phyloP scores from a whole-genome alignment of 2,329 filamentous ascomycete genomes.

The Hypoxylon sp. region DNA sequence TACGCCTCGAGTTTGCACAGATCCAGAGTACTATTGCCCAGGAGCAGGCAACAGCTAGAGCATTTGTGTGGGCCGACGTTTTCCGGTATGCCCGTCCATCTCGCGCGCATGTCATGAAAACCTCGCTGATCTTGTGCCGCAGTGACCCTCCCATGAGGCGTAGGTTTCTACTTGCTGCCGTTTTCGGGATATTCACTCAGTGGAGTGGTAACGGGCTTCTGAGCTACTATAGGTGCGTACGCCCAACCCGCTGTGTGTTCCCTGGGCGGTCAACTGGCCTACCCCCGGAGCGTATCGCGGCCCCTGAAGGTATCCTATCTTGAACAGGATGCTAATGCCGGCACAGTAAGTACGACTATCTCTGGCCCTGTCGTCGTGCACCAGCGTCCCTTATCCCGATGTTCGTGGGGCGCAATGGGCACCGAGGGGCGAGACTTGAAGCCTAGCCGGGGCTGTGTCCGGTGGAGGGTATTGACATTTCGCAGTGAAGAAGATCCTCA shows the following conservation, averaged over 20 bases:
- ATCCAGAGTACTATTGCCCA: conserved; percentile 60
- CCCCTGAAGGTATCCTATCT: background rate
- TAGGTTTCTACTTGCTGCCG: conserved; percentile 46
- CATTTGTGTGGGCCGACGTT: conserved; percentile 55
- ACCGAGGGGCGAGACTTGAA: background rate
- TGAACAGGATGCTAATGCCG: conserved; percentile 1
- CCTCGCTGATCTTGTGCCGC: conserved; percentile 38
- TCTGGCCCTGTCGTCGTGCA: background rate
- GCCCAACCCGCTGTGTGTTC: too few relatives aligned
- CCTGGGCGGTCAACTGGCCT: too few relatives aligned
- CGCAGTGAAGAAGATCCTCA: conserved; percentile 50
- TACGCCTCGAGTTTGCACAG: conserved; percentile 63
- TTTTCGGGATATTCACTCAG: conserved; percentile 52
- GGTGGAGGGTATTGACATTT: conserved; percentile 9
- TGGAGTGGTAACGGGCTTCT: conserved; percentile 52
- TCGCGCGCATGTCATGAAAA: too few relatives aligned
- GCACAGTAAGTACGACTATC: conserved; percentile 13
- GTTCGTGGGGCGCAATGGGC: background rate
- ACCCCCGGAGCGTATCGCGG: too few relatives aligned
- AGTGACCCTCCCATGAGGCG: conserved; percentile 48
- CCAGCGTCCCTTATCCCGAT: background rate
- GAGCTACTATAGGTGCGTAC: conserved; percentile 46
- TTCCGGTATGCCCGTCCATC: conserved; percentile 44
- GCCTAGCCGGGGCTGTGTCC: background rate
- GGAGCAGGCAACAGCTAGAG: conserved; percentile 54